A percentile compares a stretch with the other conserved stretches of the same genome.
These are phyloP conservation scores for Saturnispora quitensis DNA, from an alignment of 805 yeast species.

Conservation along the genomic window DNA sequence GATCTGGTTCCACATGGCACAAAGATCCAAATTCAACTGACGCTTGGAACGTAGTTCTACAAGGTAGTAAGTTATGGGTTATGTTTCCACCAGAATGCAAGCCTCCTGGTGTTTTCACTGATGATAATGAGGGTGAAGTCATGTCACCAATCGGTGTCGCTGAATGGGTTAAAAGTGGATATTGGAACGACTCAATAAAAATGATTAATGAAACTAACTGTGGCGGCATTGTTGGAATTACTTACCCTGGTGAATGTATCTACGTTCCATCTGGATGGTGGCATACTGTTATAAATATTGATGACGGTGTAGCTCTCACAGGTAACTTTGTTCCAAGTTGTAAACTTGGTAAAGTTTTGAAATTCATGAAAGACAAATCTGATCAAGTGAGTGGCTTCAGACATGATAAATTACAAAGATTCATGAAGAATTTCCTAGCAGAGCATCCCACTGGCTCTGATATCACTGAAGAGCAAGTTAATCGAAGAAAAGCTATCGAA, in stretches of 20 bases:
- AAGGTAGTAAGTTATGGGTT: conserved; percentile 77
- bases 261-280: conserved; percentile 97
- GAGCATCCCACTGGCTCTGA: not conserved
- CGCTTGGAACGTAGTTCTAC: conserved; percentile 80
- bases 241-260: conserved; percentile 76
- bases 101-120: conserved; percentile 84
- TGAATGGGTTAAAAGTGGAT: conserved; percentile 83
- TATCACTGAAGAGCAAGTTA: conserved; percentile 9
- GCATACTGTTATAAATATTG: conserved; percentile 86
- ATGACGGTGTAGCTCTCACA: conserved; percentile 77
- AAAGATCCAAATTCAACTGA: conserved; percentile 87
- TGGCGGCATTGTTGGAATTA: conserved; percentile 47
- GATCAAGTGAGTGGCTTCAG: conserved; percentile 78
- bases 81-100: conserved; percentile 71
- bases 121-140: conserved; percentile 73
- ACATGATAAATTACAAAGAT: conserved; percentile 38
- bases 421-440: conserved; percentile 27
- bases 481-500: conserved; percentile 10
- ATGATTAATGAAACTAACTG: conserved; percentile 32
- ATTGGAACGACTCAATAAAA: conserved; percentile 57
- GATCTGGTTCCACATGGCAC: conserved; percentile 86
- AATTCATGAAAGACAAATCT: conserved; percentile 56
- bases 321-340: conserved; percentile 76
- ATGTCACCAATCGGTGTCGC: conserved; percentile 89
- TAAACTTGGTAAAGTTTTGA: conserved; percentile 50